Evolutionary conservation across 1,139 yeast genomes (phyloP).

Genomic region (Petasospora fabianii): DNA sequence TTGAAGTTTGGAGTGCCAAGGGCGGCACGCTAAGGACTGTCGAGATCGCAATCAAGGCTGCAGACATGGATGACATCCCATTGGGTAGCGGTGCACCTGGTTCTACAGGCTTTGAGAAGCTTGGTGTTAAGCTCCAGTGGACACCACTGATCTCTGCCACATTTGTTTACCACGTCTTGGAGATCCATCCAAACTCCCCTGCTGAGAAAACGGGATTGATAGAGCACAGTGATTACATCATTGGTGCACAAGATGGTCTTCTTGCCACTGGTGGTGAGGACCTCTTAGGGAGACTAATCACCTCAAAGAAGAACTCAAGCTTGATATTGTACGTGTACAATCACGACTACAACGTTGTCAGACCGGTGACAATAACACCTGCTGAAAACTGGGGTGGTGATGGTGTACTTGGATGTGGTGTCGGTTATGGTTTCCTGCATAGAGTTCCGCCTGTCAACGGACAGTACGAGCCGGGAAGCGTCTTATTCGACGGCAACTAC

Average conservation of each 20-base stretch:
- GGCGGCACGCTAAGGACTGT: conserved; percentile 68
- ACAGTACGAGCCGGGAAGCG: conserved; percentile 25
- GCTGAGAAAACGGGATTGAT: conserved; percentile 81
- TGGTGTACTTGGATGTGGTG: conserved; percentile 90
- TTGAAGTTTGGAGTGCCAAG: conserved; percentile 85
- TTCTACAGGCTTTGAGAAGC: conserved; percentile 29
- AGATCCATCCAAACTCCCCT: conserved; percentile 74
- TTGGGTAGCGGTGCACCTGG: conserved; percentile 11
- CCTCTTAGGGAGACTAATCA: conserved; percentile 63
- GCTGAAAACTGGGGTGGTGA: conserved; percentile 56
- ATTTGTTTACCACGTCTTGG: conserved; percentile 83
- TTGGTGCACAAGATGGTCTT: conserved; percentile 84
- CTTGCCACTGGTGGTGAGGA: conserved; percentile 86
- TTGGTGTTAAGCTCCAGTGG: conserved; percentile 75
- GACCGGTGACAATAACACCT: conserved; percentile 82
- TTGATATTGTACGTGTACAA: conserved; percentile 73
- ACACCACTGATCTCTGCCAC: conserved; percentile 74
- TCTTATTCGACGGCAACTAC: conserved; percentile 22
- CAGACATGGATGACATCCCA: conserved; percentile 32
- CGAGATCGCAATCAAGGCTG: conserved; percentile 38
- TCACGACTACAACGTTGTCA: conserved; percentile 75
- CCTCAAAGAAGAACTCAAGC: conserved; percentile 53
- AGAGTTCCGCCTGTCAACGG: conserved; percentile 52
- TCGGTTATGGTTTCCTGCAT: conserved; percentile 88
- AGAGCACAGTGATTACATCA: conserved; percentile 83